phyloP scores from a whole-genome alignment of 345 rosid genomes.

The Lenwebbia sp. region DNA sequence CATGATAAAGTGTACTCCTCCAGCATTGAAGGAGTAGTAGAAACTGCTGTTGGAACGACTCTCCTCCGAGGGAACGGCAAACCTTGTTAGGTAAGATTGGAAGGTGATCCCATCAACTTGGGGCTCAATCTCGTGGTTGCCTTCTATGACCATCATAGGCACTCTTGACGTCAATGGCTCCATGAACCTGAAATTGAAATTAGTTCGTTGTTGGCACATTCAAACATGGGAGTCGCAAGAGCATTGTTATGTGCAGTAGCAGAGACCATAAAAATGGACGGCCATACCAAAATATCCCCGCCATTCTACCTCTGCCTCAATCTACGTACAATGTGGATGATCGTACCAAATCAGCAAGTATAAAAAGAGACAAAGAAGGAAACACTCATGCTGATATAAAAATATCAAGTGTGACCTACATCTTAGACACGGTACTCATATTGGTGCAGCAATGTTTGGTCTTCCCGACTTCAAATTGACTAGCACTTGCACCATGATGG shows the following conservation, averaged over 20 bases:
- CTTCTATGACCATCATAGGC: constrained; percentile 85
- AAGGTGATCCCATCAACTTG: constrained; percentile 59
- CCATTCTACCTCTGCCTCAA: background rate
- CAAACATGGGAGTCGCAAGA: background rate
- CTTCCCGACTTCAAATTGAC: background rate
- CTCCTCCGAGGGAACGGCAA: constrained; percentile 65
- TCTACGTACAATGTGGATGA: background rate
- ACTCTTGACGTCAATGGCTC: constrained; percentile 66
- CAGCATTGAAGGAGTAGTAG: constrained; percentile 83
- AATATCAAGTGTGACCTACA: background rate
- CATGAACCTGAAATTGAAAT: constrained; percentile 51
- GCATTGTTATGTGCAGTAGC: background rate
- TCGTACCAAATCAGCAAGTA: background rate
- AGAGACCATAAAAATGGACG: background rate
- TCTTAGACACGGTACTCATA: background rate
- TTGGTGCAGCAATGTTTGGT: background rate
- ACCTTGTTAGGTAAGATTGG: constrained; percentile 64
- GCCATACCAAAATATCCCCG: background rate
- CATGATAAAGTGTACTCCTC: constrained; percentile 76
- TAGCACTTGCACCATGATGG: background rate
- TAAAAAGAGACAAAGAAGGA: background rate
- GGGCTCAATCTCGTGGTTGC: constrained; percentile 87
- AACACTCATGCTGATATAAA: background rate
- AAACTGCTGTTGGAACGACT: constrained; percentile 60
- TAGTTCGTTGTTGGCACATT: background rate